Percentiles rank a stretch among this genome's conserved stretches.
phyloP scores from a whole-genome alignment of 2,329 filamentous ascomycete genomes.

The Aspergillus luchuensis region DNA sequence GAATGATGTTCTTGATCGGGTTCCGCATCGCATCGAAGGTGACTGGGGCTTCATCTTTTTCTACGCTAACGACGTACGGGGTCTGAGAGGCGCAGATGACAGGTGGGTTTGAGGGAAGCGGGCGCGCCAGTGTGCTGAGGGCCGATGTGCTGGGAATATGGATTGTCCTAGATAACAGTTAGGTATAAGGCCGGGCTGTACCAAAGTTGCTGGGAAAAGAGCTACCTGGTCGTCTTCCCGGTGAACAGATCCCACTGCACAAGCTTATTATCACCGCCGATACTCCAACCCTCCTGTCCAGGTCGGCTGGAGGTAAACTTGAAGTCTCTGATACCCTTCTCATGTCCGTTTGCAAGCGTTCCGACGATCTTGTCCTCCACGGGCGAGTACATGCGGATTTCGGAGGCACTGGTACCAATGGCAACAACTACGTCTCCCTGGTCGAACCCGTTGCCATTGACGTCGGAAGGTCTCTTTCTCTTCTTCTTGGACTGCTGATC shows the following conservation, averaged over 20 bases:
- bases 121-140: slow-evolving; percentile 44
- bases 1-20: slow-evolving; percentile 49
- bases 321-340: slow-evolving; percentile 53
- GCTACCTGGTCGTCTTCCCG: slow-evolving; percentile 47
- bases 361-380: slow-evolving; percentile 51
- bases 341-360: slow-evolving; percentile 49
- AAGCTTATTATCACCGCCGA: slow-evolving; percentile 55
- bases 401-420: slow-evolving; percentile 51
- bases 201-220: slow-evolving; percentile 4
- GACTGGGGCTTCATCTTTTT: slow-evolving; percentile 41
- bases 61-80: slow-evolving; percentile 49
- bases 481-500: slow-evolving; percentile 52
- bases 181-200: slow-evolving; percentile 14
- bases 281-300: slow-evolving; percentile 53
- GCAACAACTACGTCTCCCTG: slow-evolving; percentile 50
- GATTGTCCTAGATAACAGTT: slow-evolving; percentile 40
- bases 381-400: slow-evolving; percentile 54
- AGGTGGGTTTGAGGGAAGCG: slow-evolving; percentile 43
- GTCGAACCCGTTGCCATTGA: slow-evolving; percentile 43
- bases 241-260: slow-evolving; percentile 55
- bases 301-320: slow-evolving; percentile 49
- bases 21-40: slow-evolving; percentile 54
- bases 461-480: slow-evolving; percentile 50
- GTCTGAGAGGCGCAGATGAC: slow-evolving; percentile 55
- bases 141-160: slow-evolving; percentile 44